A percentile compares a stretch with the other conserved stretches of the same genome.
Conservation (phyloP, 495 filamentous ascomycete genomes). For the Peziza echinospora region DNA sequence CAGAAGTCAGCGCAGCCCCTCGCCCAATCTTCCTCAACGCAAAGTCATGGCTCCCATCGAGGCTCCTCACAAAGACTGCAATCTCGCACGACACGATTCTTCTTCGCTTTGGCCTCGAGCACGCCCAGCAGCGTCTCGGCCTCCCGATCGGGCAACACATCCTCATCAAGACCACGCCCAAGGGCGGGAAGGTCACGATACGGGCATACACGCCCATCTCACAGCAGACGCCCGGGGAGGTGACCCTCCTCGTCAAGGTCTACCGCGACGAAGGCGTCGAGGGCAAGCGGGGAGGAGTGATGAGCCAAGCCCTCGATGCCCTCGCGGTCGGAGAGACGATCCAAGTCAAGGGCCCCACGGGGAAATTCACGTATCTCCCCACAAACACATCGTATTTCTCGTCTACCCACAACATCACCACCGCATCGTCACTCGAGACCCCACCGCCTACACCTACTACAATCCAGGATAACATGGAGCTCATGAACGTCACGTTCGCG, state of each 20-base stretch:
- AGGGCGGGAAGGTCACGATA: conserved; percentile 43
- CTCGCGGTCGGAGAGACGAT: conserved; percentile 41
- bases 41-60: conserved; percentile 46
- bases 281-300: conserved; percentile 45
- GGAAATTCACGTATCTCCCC: conserved; percentile 53
- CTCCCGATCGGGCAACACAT: conserved; percentile 79
- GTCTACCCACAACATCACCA: no score
- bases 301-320: conserved; percentile 62
- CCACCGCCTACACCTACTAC: no score
- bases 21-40: conserved; percentile 47
- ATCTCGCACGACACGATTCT: conserved; percentile 67
- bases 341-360: conserved; percentile 81
- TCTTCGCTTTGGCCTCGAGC: conserved; percentile 62
- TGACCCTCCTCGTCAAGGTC: conserved; percentile 67
- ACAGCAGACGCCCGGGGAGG: conserved; percentile 35
- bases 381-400: no score
- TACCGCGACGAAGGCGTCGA: conserved; percentile 41
- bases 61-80: conserved; percentile 38
- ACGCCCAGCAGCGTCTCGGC: conserved; percentile 47
- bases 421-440: no score
- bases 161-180: conserved; percentile 61
- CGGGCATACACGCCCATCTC: conserved; percentile 81
- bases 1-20: conserved; percentile 20
- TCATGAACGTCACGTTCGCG: conserved; percentile 36
- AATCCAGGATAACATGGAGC: conserved; percentile 32